Base-by-base conservation (phyloP, 805 yeast genomes). In the Myxozyma udenii region DNA sequence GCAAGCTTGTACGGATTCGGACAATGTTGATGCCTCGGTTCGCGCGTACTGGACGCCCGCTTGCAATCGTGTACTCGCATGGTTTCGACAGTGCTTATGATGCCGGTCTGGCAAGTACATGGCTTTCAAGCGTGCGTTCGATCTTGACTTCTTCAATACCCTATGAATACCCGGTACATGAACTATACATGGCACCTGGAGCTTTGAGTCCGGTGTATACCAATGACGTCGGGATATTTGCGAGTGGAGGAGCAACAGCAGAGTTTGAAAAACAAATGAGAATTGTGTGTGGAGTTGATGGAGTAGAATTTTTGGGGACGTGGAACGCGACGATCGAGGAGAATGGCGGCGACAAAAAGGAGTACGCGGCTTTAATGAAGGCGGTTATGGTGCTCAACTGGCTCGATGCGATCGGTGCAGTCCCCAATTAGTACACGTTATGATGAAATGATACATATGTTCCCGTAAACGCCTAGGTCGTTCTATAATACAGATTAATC, bases 381-480 rank as follows among this genome's bases (percentile, higher is more conserved):
- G 53, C 57, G 5, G 46, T 51, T 57, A 57, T 55, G 56, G 40
- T 55, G 16, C 16, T 44, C 3, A 55, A 55, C 44, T 55, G 56
- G 58, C 48, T 57, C 12, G 61, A 57, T 19, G 11, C 46, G 28
- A 35, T 26, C 18, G 36, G 35, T 26, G n/a, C 35, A n/a, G 46
- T 19, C 37, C 25, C 90, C 6, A 35, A 16, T 16, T 6, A 35
- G 39, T 35, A 5, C 9, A 16, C 6, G 7, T 11, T 35, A 6
- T 5, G 5, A 35, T 35, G 6, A n/a, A 6, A 35, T 35, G 6
- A 12, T n/a, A 7, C 16, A 9, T 35, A 18, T 35, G 18, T 14
- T 4, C 11, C 14, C 12, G 21, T 26, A 12, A 12, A 3, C 14
- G 11, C 21, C 14, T 6, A 6, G 18, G 5, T 37, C 21, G 7